Percentiles rank a stretch among this genome's conserved stretches.
Conservation (phyloP, 1,284 basidiomycete genomes). For the Rugosomyces carneus region DNA sequence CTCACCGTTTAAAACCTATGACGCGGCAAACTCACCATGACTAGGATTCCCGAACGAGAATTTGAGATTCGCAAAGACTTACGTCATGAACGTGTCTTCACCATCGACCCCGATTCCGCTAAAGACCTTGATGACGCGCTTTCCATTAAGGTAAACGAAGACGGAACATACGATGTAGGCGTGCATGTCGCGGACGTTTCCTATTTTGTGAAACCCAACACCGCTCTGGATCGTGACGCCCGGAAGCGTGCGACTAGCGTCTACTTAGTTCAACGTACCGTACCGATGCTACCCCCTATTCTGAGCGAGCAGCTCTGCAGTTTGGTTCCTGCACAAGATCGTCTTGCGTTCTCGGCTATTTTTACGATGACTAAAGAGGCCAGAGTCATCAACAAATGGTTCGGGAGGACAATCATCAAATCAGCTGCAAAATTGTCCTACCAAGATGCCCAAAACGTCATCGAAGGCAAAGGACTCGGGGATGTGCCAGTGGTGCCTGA, state of each 20-base stretch:
- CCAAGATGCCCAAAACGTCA: constrained; percentile 71
- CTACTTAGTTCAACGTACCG: constrained; percentile 90
- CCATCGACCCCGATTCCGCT: constrained; percentile 86
- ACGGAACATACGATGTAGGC: constrained; percentile 87
- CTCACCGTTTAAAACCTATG: background rate
- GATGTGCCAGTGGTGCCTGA: constrained; percentile 48
- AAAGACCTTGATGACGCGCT: constrained; percentile 95
- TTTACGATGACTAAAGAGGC: constrained; percentile 87
- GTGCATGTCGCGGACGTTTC: constrained; percentile 96
- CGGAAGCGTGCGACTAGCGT: constrained; percentile 96
- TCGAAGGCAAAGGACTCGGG: constrained; percentile 67
- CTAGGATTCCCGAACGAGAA: constrained; percentile 87
- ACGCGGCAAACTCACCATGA: constrained; percentile 4
- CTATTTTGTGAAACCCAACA: constrained; percentile 94
- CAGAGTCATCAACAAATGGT: constrained; percentile 83
- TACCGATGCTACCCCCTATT: constrained; percentile 93
- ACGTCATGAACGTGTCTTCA: constrained; percentile 82
- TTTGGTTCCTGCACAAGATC: constrained; percentile 81
- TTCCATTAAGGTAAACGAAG: constrained; percentile 82
- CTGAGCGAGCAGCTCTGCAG: constrained; percentile 92
- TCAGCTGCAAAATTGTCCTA: constrained; percentile 88
- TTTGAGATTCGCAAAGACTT: constrained; percentile 84
- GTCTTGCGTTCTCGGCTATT: constrained; percentile 83
- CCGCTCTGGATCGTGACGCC: constrained; percentile 94
- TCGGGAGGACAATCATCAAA: constrained; percentile 89